Evolutionary conservation across 495 filamentous ascomycete species (phyloP), one percentile per base, ranked within the genome.

Genomic region (Neurospora sp.): DNA sequence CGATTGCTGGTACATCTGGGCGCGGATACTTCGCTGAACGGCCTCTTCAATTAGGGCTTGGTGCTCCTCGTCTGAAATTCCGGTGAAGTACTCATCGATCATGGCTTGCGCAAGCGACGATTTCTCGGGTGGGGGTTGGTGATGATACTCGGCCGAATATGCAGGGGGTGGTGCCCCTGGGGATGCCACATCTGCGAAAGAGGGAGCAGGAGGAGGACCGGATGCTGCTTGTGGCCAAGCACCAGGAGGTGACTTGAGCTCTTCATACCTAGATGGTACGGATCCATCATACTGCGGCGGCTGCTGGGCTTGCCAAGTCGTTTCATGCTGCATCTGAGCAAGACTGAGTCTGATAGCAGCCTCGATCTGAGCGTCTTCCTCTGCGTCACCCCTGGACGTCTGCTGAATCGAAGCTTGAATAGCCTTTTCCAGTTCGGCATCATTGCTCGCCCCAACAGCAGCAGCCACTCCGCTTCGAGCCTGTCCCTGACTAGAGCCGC

Each of bases 341-440:
- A 93, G 81, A 76, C 89, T 92, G 3, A 90, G 89, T 27, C 91
- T 82, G 61, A 94, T 90, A 6, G 90, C 91, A 31, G 86, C 81
- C 77, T 93, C 92, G 72, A 94, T 84, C 72, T 86, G 82, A 42
- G 83, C 83, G 74, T 94, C 92, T 77, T 94, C 89, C n/a, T 86
- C 83, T 1, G 81, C 74, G 75, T 94, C 82, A 40, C 92, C 92
- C 1, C 79, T 82, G 16, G 91, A 93, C 8, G 91, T 93, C 76
- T 90, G 86, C 20, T 81, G 80, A 2, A 94, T 89, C 6, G 92
- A 92, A 38, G 82, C 81, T 45, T 84, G 84, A 74, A 95, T 93
- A 2, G 91, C 92, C 22, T 83, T 80, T 74, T 93, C 91, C 71
- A 93, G 87, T 73, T 91, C 89, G 14, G 84, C 81, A 41, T 84